Evolutionary conservation across 2,329 filamentous ascomycete genomes (phyloP).

Genomic region (Bipolaris oryzae): DNA sequence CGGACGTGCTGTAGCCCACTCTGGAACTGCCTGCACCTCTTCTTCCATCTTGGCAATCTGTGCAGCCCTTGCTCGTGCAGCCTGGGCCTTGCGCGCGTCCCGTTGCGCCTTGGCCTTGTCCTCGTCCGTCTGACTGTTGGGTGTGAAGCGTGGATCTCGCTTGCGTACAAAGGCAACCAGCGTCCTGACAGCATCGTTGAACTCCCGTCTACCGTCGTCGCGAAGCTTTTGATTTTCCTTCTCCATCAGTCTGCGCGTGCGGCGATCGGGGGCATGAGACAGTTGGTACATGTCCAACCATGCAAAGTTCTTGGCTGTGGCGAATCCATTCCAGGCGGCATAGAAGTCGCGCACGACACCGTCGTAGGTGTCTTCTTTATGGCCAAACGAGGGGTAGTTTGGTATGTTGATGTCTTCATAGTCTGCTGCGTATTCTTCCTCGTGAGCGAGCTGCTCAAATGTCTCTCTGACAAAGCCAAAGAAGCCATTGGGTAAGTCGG

Average conservation of each 20-base stretch:
- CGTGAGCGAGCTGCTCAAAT: slow-evolving; percentile 79
- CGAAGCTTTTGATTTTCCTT: slow-evolving; percentile 89
- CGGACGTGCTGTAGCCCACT: slow-evolving; percentile 73
- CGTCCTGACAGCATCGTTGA: slow-evolving; percentile 88
- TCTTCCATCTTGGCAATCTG: slow-evolving; percentile 76
- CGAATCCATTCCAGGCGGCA: slow-evolving; percentile 76
- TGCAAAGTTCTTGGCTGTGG: slow-evolving; percentile 81
- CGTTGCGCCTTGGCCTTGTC: slow-evolving; percentile 80
- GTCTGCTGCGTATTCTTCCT: slow-evolving; percentile 77
- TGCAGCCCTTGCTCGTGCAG: slow-evolving; percentile 78
- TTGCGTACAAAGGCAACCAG: slow-evolving; percentile 89
- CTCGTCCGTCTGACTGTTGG: slow-evolving; percentile 76
- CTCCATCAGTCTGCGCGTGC: slow-evolving; percentile 83
- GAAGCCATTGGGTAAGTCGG: slow-evolving; percentile 81
- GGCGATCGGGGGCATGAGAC: slow-evolving; percentile 85
- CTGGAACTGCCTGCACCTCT: slow-evolving; percentile 68
- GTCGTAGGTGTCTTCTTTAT: slow-evolving; percentile 76
- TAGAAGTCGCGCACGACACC: slow-evolving; percentile 81
- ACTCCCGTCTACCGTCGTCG: slow-evolving; percentile 82
- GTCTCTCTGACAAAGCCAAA: slow-evolving; percentile 77
- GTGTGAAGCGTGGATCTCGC: slow-evolving; percentile 82
- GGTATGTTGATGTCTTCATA: slow-evolving; percentile 66
- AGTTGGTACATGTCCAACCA: slow-evolving; percentile 88
- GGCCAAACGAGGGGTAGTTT: slow-evolving; percentile 83
- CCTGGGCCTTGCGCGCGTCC: slow-evolving; percentile 81